phyloP scores from a whole-genome alignment of 805 yeast species.

The Ogataea polymorpha region DNA sequence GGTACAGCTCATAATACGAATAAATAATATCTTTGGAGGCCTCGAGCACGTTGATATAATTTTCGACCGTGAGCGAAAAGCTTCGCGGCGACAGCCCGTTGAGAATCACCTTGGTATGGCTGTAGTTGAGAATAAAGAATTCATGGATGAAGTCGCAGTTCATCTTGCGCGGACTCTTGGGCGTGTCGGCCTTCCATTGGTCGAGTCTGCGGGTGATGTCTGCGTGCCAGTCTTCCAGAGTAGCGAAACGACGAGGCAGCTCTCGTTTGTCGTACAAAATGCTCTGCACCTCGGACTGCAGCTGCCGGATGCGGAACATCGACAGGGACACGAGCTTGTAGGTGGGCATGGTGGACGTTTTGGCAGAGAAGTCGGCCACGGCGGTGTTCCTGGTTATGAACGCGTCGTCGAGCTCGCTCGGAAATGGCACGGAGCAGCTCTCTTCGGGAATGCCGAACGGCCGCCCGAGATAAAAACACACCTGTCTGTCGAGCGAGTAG shows the following conservation, averaged over 20 bases:
- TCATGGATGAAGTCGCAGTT: conserved; percentile 72
- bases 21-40: conserved; percentile 66
- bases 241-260: conserved; percentile 58
- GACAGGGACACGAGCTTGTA: conserved; percentile 67
- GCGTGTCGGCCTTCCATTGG: conserved; percentile 58
- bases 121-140: conserved; percentile 71
- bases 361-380: conserved; percentile 38
- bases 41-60: conserved; percentile 54
- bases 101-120: conserved; percentile 67
- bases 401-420: conserved; percentile 73
- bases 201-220: conserved; percentile 51
- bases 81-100: conserved; percentile 78
- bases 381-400: conserved; percentile 36
- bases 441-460: conserved; percentile 90
- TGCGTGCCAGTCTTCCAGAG: conserved; percentile 60
- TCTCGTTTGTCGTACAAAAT: conserved; percentile 69
- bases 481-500: conserved; percentile 80
- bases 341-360: conserved; percentile 39
- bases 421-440: conserved; percentile 65
- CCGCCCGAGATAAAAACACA: conserved; percentile 80
- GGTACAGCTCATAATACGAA: conserved; percentile 56
- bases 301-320: conserved; percentile 64
- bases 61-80: conserved; percentile 48
- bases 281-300: conserved; percentile 76
- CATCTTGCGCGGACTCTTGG: conserved; percentile 55